Evolutionary conservation across 202 grass and related monocot genomes (phyloP).

Genomic region (Alloteropsis angusta): DNA sequence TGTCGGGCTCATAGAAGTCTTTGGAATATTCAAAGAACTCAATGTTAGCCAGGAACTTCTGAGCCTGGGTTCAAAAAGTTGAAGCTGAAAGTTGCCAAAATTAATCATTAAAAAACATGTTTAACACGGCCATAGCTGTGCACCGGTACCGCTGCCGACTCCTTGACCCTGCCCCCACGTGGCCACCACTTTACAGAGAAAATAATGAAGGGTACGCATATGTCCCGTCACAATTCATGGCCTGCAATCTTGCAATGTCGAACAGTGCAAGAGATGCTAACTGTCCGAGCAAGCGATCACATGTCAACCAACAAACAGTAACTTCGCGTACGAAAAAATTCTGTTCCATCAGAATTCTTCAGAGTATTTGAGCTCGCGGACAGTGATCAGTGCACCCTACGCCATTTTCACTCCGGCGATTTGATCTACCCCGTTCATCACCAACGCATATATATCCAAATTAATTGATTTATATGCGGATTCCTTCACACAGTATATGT

Average conservation of each 20-base stretch:
- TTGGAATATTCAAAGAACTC: no score
- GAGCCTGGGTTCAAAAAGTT: no score
- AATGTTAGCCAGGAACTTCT: no score
- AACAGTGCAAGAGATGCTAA: background rate
- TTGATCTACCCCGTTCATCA: background rate
- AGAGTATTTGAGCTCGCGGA: background rate
- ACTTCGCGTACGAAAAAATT: background rate
- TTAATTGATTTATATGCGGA: background rate
- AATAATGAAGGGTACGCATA: conserved; percentile 1
- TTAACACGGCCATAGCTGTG: no score
- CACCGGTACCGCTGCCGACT: background rate
- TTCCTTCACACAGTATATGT: background rate
- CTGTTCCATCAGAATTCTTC: background rate
- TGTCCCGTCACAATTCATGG: conserved; percentile 14
- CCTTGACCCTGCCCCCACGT: background rate
- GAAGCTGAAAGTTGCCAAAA: no score
- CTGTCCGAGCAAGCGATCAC: background rate
- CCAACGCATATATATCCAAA: background rate
- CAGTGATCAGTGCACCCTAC: background rate
- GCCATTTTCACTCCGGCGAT: background rate
- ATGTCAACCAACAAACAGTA: background rate
- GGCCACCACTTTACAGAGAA: background rate
- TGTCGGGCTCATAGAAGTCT: no score
- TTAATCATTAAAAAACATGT: no score
- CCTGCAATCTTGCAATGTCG: background rate